phyloP scores from a whole-genome alignment of 169 alveolate species.

The Perkinsus chesapeaki region DNA sequence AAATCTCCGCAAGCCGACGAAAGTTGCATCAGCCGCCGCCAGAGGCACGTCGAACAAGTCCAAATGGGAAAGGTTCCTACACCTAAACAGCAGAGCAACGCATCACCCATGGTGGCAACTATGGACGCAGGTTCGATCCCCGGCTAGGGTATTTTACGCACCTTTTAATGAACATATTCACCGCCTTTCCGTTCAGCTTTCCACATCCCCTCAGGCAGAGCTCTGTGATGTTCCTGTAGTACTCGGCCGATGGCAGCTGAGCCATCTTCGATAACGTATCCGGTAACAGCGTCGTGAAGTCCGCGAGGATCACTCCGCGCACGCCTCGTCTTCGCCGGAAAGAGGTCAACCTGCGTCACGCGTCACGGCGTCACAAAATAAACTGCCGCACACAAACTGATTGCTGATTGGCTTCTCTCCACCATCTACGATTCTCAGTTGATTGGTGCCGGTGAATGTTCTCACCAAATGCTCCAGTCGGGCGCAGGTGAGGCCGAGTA shows the following conservation, averaged over 20 bases:
- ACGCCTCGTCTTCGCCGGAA: background rate
- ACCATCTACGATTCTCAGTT: background rate
- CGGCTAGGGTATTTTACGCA: background rate
- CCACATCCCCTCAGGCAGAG: background rate
- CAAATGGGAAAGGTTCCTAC: background rate
- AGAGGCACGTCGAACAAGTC: background rate
- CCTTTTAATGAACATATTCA: background rate
- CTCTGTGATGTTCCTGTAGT: background rate
- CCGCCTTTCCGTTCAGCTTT: background rate
- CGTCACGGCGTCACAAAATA: background rate
- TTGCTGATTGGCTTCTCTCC: background rate
- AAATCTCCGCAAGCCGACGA: background rate
- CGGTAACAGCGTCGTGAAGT: background rate
- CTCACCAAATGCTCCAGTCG: background rate
- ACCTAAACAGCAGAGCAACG: background rate
- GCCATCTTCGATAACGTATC: background rate
- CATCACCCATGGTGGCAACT: background rate
- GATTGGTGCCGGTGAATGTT: background rate
- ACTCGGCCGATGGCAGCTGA: background rate
- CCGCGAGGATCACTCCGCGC: background rate
- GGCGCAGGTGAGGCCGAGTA: background rate
- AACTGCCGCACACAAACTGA: background rate
- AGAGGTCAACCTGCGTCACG: background rate
- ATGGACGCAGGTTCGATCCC: no score
- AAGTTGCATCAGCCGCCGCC: background rate